phyloP scores from a whole-genome alignment of 73 alveolate species.

The Tetrahymena thermophila region DNA sequence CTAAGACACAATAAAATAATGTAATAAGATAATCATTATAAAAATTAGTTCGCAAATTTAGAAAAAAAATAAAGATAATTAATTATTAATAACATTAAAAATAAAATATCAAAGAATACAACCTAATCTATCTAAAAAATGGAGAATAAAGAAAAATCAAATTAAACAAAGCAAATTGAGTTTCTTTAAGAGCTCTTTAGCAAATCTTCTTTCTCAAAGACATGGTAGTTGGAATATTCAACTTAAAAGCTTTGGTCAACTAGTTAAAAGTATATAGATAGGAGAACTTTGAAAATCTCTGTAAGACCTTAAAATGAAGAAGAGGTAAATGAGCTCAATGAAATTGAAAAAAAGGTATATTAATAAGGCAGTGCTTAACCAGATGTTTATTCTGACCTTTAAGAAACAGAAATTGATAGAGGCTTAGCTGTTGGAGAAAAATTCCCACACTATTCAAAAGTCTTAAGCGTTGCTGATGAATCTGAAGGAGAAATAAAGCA shows the following conservation, averaged over 20 bases:
- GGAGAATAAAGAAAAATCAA: neutral
- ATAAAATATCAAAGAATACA: neutral
- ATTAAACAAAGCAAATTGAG: neutral
- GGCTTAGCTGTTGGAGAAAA: neutral
- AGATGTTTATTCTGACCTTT: neutral
- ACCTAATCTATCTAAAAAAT: neutral
- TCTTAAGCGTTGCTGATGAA: neutral
- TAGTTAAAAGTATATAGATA: neutral
- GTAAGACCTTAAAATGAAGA: neutral
- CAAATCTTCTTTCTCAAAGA: neutral
- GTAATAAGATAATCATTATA: too few species aligned
- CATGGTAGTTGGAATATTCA: neutral
- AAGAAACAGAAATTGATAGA: neutral
- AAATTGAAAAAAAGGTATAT: neutral
- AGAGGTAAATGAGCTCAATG: neutral
- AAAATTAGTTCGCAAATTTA: too few species aligned
- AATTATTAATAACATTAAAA: too few species aligned
- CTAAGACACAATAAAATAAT: too few species aligned
- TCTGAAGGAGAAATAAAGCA: neutral
- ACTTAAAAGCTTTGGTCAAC: neutral
- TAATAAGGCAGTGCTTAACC: neutral
- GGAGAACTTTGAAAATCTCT: neutral
- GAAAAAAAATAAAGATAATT: too few species aligned
- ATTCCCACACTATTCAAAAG: neutral
- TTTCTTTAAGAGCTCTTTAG: neutral